Percentiles rank a stretch among this genome's conserved stretches.
These are phyloP conservation scores for Dothistroma septosporum DNA, from an alignment of 2,329 filamentous ascomycete genomes.

Conservation along the genomic window DNA sequence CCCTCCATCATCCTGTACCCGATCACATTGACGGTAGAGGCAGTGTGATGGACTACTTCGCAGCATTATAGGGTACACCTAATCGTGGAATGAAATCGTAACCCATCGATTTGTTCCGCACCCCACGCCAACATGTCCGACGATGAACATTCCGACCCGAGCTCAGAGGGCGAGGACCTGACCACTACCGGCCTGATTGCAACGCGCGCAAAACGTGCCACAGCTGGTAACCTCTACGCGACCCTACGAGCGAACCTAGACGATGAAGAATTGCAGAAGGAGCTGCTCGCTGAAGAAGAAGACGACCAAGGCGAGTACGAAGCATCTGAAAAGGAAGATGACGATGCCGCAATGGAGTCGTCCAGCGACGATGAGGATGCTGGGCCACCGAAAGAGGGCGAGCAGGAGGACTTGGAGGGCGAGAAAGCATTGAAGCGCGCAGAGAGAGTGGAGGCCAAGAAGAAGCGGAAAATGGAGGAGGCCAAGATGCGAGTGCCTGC, in stretches of 20 bases:
- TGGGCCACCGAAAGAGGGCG: conserved; percentile 44
- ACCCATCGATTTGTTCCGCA: neutral
- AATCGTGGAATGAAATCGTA: too few species aligned
- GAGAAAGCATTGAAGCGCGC: conserved; percentile 80
- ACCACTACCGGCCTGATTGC: conserved; percentile 57
- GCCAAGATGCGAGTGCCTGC: conserved; percentile 59
- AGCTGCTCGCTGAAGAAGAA: conserved; percentile 49
- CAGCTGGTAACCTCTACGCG: conserved; percentile 79
- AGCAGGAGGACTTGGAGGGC: conserved; percentile 70
- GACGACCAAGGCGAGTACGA: conserved; percentile 44
- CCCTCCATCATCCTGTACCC: too few species aligned
- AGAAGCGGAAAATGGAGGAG: conserved; percentile 78
- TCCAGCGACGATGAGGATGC: conserved; percentile 73
- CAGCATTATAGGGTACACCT: too few species aligned
- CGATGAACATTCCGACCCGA: conserved; percentile 21
- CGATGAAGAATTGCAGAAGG: conserved; percentile 40
- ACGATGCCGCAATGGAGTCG: conserved; percentile 80
- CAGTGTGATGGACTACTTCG: too few species aligned
- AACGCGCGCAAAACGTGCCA: conserved; percentile 69
- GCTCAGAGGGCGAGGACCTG: conserved; percentile 28
- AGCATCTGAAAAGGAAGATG: conserved; percentile 44
- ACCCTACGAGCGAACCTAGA: conserved; percentile 63
- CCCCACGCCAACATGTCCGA: conserved; percentile 23
- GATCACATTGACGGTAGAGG: too few species aligned
- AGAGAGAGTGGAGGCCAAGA: conserved; percentile 65